phyloP scores from a whole-genome alignment of 2,329 filamentous ascomycete genomes.

The Clonostachys byssicola region DNA sequence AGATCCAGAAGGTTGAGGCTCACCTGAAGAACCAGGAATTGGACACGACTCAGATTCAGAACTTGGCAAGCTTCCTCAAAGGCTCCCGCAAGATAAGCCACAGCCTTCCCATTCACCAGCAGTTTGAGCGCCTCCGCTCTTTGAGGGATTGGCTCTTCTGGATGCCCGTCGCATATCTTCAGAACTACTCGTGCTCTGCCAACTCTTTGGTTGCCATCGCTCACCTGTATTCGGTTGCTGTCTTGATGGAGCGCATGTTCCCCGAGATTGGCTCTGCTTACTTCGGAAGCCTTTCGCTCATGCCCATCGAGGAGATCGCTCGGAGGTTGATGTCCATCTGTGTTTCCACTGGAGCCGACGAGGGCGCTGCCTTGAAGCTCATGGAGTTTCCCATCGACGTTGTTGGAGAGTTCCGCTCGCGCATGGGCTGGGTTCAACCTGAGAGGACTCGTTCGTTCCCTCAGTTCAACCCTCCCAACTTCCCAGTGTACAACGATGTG shows the following conservation, averaged over 20 bases:
- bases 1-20: slow-evolving; percentile 64
- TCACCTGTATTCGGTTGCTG: slow-evolving; percentile 85
- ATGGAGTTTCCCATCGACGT: slow-evolving; percentile 72
- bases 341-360: slow-evolving; percentile 50
- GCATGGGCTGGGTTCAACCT: slow-evolving; percentile 64
- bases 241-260: slow-evolving; percentile 86
- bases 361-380: slow-evolving; percentile 55
- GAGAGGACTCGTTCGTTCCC: slow-evolving; percentile 56
- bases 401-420: slow-evolving; percentile 62
- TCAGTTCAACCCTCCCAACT: slow-evolving; percentile 53
- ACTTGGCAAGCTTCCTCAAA: slow-evolving; percentile 70
- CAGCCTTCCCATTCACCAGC: slow-evolving; percentile 69
- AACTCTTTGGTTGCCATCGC: slow-evolving; percentile 80
- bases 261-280: slow-evolving; percentile 88
- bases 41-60: slow-evolving; percentile 60
- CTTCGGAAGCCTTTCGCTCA: slow-evolving; percentile 74
- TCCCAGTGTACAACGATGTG: slow-evolving; percentile 41
- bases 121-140: slow-evolving; percentile 85
- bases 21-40: slow-evolving; percentile 61
- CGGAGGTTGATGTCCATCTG: slow-evolving; percentile 68
- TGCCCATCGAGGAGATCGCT: slow-evolving; percentile 83
- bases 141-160: slow-evolving; percentile 93
- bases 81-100: slow-evolving; percentile 68
- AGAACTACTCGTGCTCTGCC: slow-evolving; percentile 70
- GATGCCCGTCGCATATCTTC: slow-evolving; percentile 81